Conservation (phyloP, 768 basidiomycete species). For the Gymnopilus dilepis region DNA sequence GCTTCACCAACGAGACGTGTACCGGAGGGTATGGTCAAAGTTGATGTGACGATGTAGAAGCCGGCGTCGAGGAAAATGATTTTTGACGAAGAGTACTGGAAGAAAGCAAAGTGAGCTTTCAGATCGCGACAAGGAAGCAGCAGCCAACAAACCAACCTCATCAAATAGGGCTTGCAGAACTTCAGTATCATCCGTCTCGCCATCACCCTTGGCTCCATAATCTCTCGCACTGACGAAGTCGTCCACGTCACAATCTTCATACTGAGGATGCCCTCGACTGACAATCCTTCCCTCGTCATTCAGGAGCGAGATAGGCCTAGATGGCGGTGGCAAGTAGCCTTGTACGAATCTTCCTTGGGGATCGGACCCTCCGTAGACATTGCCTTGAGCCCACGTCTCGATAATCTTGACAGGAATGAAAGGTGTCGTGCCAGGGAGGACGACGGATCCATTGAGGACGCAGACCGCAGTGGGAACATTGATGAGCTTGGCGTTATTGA, state of each 20-base stretch:
- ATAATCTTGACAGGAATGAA: slow-evolving; percentile 54
- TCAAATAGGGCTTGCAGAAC: slow-evolving; percentile 66
- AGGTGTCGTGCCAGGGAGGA: slow-evolving; percentile 52
- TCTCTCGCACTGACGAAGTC: slow-evolving; percentile 77
- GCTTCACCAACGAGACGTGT: slow-evolving; percentile 63
- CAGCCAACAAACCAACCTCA: slow-evolving; percentile 55
- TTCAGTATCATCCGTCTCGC: slow-evolving; percentile 73
- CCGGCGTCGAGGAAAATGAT: slow-evolving; percentile 83
- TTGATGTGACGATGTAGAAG: slow-evolving; percentile 57
- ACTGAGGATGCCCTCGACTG: slow-evolving; percentile 70
- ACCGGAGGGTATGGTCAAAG: slow-evolving; percentile 60
- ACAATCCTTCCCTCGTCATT: slow-evolving; percentile 63
- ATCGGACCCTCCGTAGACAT: slow-evolving; percentile 62
- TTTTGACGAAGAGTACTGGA: slow-evolving; percentile 68
- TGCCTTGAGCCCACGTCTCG: slow-evolving; percentile 77
- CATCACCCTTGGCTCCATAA: slow-evolving; percentile 76
- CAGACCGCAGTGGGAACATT: slow-evolving; percentile 69
- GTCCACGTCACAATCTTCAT: slow-evolving; percentile 57
- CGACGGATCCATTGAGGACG: slow-evolving; percentile 53
- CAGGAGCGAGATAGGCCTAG: slow-evolving; percentile 61
- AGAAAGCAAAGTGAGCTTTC: neutral
- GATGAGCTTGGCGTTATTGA: slow-evolving; percentile 64
- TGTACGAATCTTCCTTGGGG: slow-evolving; percentile 51
- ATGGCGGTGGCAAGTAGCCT: slow-evolving; percentile 48
- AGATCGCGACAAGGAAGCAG: neutral